phyloP scores from a whole-genome alignment of 1,139 yeast genomes.

The Nadsonia commutata region DNA sequence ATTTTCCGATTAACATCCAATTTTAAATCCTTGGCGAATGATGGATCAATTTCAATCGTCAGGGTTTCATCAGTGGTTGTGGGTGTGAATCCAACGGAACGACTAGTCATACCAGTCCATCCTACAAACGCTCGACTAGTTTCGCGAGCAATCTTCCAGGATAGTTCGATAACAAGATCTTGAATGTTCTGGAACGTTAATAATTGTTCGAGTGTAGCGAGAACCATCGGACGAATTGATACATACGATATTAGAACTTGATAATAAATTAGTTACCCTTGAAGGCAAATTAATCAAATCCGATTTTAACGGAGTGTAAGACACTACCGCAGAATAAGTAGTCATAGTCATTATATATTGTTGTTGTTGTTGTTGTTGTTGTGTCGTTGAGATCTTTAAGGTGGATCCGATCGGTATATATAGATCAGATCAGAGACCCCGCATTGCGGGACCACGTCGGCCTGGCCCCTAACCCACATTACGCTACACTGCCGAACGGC shows the following conservation, averaged over 20 bases:
- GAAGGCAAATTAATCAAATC: constrained; percentile 4
- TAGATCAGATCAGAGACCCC: not conserved
- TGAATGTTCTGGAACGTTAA: constrained; percentile 29
- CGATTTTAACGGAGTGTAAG: constrained; percentile 9
- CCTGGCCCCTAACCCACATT: too few relatives aligned
- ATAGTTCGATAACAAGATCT: constrained; percentile 41
- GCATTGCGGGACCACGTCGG: not conserved
- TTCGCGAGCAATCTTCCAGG: constrained; percentile 21
- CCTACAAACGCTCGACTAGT: constrained; percentile 39
- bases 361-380: not conserved
- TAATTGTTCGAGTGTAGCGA: not conserved
- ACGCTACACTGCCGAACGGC: too few relatives aligned
- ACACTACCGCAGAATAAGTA: constrained; percentile 37
- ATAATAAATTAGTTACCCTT: not conserved
- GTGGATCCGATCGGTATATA: not conserved
- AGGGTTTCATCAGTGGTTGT: constrained; percentile 14
- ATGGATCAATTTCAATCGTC: constrained; percentile 39
- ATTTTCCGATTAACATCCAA: constrained; percentile 33
- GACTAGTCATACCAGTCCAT: constrained; percentile 60
- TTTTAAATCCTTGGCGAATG: constrained; percentile 32
- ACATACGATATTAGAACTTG: constrained; percentile 1
- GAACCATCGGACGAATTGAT: not conserved
- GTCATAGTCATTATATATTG: constrained; percentile 29
- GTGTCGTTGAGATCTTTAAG: too few relatives aligned
- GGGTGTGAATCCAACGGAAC: constrained; percentile 27